Conservation (phyloP, 2,329 filamentous ascomycete species). For the Botryotinia narcissicola region DNA sequence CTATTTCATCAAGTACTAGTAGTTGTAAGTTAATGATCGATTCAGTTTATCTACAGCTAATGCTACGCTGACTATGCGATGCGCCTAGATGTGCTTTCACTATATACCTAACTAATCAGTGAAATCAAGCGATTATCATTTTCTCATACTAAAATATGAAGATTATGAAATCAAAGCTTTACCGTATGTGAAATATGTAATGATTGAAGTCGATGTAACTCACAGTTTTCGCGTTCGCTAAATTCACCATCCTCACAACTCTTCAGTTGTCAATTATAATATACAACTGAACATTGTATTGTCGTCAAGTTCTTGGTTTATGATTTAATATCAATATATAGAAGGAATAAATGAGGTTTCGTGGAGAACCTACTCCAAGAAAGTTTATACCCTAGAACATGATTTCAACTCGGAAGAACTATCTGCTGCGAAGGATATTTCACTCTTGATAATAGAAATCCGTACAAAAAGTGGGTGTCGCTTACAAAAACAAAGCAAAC, state of each 20-base stretch:
- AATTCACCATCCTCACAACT: background rate
- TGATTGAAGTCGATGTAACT: background rate
- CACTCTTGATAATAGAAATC: background rate
- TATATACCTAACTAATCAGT: background rate
- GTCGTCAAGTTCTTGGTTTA: background rate
- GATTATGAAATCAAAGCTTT: background rate
- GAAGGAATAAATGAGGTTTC: background rate
- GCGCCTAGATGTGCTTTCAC: no score
- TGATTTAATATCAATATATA: background rate
- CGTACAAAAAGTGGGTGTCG: background rate
- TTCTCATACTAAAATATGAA: background rate
- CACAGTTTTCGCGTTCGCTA: background rate
- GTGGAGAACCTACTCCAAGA: rapidly evolving
- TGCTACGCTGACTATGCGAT: no score
- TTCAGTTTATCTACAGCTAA: no score
- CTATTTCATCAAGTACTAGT: background rate
- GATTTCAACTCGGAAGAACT: background rate
- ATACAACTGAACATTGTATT: background rate
- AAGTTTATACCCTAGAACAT: background rate
- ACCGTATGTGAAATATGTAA: background rate
- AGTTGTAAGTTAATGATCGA: no score
- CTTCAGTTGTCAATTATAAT: background rate
- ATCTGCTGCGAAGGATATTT: background rate
- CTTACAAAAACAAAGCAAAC: background rate
- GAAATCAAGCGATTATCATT: background rate